These are phyloP conservation scores for Vaccinium vitisidaea DNA, from an alignment of 148 eudicot genomes.

Conservation along the genomic window DNA sequence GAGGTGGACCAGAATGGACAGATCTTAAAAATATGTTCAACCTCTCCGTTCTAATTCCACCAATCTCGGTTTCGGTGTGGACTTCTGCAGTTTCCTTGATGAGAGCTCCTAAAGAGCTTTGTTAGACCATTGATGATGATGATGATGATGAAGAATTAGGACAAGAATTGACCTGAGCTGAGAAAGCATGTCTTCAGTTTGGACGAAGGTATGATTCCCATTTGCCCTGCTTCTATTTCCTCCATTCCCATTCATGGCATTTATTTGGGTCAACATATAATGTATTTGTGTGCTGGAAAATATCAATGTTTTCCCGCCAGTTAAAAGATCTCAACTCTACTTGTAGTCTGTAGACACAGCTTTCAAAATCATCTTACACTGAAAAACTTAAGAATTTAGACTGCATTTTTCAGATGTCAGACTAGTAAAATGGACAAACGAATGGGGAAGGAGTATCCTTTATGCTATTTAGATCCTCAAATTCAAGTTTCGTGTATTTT, in stretches of 20 bases:
- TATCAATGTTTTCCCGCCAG: neutral
- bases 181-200: neutral
- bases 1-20: constrained; percentile 44
- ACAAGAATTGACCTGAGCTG: constrained; percentile 18
- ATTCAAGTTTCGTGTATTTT: neutral
- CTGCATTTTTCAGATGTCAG: neutral
- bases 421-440: neutral
- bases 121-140: constrained; percentile 12
- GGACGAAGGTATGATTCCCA: constrained; percentile 17
- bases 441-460: neutral
- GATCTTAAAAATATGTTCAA: neutral
- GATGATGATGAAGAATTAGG: constrained; percentile 18
- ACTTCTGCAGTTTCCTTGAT: constrained; percentile 25
- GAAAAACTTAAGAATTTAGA: neutral
- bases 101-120: constrained; percentile 1
- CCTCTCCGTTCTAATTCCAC: constrained; percentile 25
- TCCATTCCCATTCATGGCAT: neutral
- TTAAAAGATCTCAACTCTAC: neutral
- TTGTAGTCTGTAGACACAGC: neutral
- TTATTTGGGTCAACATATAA: neutral
- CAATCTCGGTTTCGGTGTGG: constrained; percentile 39
- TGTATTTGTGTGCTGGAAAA: neutral
- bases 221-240: neutral
- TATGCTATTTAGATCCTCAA: neutral
- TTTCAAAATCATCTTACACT: neutral